Evolutionary conservation across 331 rosid species (phyloP), one percentile per base, ranked within the genome.

Genomic region (Rosa hybrid): DNA sequence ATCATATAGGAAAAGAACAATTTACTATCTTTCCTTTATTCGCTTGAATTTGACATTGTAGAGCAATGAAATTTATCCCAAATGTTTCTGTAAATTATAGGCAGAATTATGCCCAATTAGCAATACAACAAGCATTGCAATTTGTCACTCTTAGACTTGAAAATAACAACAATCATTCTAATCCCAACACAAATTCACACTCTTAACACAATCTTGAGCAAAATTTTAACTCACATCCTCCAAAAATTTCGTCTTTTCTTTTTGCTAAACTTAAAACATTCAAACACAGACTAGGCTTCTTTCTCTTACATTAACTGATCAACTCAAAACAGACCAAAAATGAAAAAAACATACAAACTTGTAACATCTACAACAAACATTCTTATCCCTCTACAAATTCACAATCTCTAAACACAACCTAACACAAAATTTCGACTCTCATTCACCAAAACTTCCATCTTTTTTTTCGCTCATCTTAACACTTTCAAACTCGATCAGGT

Each of bases 321-420:
- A 75, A 64, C 38, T 34, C 72, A 62, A 76, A 64, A 20, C 81
- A 71, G 25, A 30, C 56, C 50, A 45, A 5, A 76, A 62, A 27
- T 62, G 65, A 25, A 51, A 30, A 4, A 4, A 60, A 39, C 23
- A 82, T 3, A 0, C 12, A 42, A 39, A 68, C 45, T 51, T 10
- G 42, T 34, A 57, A 45, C 6, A 45, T 11, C 48, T 23, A 16
- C 71, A 76, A 44, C 70, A 42, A 44, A 27, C 20, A 27, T 45
- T 63, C 14, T 45, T 2, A 46, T 5, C 25, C 46, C 34, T 46
- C 49, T 25, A 62, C 62, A 62, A 30, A 27, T 5, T 74, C 67
- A 74, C 67, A 53, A 39, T 3, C 41, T 73, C 59, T 49, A 14
- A 5, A 34, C 4, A 72, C 45, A 13, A 25, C 23, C 8, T 49